Evolutionary conservation across 2,329 filamentous ascomycete genomes (phyloP), one percentile per base, ranked within the genome.

Genomic region (Colletotrichum sp.): DNA sequence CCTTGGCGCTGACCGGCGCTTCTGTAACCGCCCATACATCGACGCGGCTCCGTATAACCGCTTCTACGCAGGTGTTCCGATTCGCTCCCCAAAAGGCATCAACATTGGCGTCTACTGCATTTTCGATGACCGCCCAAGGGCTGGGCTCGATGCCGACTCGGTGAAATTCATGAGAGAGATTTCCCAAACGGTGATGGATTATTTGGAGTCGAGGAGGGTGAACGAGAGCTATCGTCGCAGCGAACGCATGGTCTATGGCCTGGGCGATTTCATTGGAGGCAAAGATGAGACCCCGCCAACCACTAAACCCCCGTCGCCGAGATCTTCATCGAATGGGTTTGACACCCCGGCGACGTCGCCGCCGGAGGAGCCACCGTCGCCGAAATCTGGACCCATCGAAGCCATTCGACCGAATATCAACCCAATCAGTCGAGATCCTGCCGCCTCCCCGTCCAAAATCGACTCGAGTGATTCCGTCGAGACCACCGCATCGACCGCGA

Each of bases 21-120:
- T 86, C 67, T 75, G 77, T 12, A 36, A 76, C 44, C 80, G 81
- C 15, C 78, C 81, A 0, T 84, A 80, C 30, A 80, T 82, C 10
- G 76, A 72, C 8, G 77, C 74, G 1, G 79, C 82, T 24, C 79
- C 80, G 0, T 73, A 77, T 6, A 80, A 81, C 30, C 79, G 81
- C 3, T 88, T 88, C 72, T 88, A 87, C 64, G 86, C 86, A 0
- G 86, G 82, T 0, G 84, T 87, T 0, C 87, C 87, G 6, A 86
- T 88, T 21, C 83, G 85, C 1, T 85, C 85, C 0, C 82, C 79
- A 0, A 79, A 82, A 6, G 86, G 86, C 24, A 84, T 88, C 72
- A 86, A 88, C 62, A 88, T 88, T 15, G 87, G 87, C 5, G 83
- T 85, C 0, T 84, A 83, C 18, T 86, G 84, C 68, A 82, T 87